Conservation (phyloP, 495 filamentous ascomycete genomes). For the Patellaria atrata region DNA sequence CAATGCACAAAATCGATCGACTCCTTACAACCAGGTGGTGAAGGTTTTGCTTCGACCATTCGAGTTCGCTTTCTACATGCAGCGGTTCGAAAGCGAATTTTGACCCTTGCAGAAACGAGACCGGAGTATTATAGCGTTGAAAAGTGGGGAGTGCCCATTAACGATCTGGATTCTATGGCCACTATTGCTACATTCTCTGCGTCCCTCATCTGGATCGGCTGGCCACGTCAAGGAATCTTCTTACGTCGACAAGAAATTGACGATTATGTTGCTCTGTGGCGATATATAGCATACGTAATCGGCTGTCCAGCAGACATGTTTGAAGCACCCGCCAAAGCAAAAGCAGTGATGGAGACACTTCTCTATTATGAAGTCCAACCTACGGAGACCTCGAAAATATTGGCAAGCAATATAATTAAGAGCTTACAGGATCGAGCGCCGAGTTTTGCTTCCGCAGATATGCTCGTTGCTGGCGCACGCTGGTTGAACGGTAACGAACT, state of each 20-base stretch:
- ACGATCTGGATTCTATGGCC: slow-evolving; percentile 56
- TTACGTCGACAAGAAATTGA: slow-evolving; percentile 43
- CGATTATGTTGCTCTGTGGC: slow-evolving; percentile 66
- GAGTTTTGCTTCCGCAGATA: slow-evolving; percentile 38
- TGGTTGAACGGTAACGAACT: slow-evolving; percentile 57
- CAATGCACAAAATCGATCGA: slow-evolving; percentile 51
- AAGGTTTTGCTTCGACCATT: slow-evolving; percentile 50
- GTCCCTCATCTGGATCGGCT: slow-evolving; percentile 48
- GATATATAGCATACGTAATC: slow-evolving; percentile 56
- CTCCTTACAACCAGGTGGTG: slow-evolving; percentile 53
- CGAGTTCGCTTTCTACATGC: slow-evolving; percentile 66
- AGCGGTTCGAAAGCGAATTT: slow-evolving; percentile 50
- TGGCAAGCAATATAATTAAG: slow-evolving; percentile 63
- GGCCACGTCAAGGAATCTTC: slow-evolving; percentile 61
- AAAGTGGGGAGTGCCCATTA: slow-evolving; percentile 52
- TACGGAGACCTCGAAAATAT: slow-evolving; percentile 39
- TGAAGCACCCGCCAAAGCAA: slow-evolving; percentile 37
- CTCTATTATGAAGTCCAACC: slow-evolving; percentile 49
- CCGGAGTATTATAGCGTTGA: slow-evolving; percentile 50
- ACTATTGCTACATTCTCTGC: slow-evolving; percentile 58
- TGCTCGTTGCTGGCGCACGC: slow-evolving; percentile 49
- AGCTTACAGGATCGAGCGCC: slow-evolving; percentile 49
- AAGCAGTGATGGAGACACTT: slow-evolving; percentile 49
- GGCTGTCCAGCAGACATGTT: slow-evolving; percentile 50
- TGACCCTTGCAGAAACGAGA: slow-evolving; percentile 37